Base-by-base conservation (phyloP, 148 eudicot species). In the Amaranthus palmeri region DNA sequence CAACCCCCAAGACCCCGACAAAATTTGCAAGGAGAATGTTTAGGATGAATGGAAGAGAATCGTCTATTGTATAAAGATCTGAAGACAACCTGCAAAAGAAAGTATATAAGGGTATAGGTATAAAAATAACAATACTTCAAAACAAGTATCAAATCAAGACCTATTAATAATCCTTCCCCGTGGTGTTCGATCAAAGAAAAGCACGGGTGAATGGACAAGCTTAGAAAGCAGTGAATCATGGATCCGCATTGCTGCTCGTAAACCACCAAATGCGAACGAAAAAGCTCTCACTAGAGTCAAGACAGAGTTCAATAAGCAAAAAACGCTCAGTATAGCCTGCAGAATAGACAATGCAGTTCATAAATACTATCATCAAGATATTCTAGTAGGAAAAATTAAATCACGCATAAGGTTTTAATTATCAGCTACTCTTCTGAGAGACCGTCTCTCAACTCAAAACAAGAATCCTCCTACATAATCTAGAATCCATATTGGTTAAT, bases 211-310 rank as follows among this genome's bases (percentile, higher is more conserved):
- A 74, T 84, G 75, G 50, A 89, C 85, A 79, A 93, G 96, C 76
- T 80, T 88, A 69, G 69, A 74, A 66, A 93, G 77, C 61, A 93
- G 78, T 65, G 69, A 85, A 74, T 91, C 85, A 68, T 93, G 98
- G 79, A 89, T 93, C 61, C 72, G 80, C 36, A 89, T 77, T 72
- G 98, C 95, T 71, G 98, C 98, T 68, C 82, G 83, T 71, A 93
- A 71, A 72, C 98, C 98, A n/a, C 98, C 98, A 88, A 83, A 91
- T 69, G 98, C 97, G 83, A 93, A 93, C 75, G 97, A 83, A 81
- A 93, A 93, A 53, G 98, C 88, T 84, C 98, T 86, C 73, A 80
- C 76, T 77, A 93, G 81, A 36, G 98, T 93, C 74, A 91, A 81
- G 58, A 82, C 18, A 62, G 98, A 93, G 81, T 93, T 93, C 64